Evolutionary conservation across 495 filamentous ascomycete genomes (phyloP), one percentile per base, ranked within the genome.

Genomic region (Letharia columbiana): DNA sequence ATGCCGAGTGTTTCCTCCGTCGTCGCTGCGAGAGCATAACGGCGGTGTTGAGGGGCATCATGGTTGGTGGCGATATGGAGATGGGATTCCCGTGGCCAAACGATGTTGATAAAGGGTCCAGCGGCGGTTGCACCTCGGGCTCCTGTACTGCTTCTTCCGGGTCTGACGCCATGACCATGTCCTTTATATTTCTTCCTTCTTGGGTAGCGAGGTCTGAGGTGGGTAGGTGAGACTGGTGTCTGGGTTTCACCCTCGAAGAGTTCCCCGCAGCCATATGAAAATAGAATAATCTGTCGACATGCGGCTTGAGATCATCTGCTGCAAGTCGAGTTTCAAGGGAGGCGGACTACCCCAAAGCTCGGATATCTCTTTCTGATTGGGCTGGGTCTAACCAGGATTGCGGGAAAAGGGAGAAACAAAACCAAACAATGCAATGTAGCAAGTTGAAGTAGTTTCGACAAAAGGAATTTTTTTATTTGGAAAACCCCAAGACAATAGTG

Each of bases 181-280:
- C 18, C 50, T 66, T 67, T 69, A 69, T 67, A 67, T 64, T 40
- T 39, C 45, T 33, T 62, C 52, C 60, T 44, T 65, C 18, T 61
- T 66, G 31, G 49, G 57, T 64, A 64, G 62, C 40, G 58, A 45
- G 62, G 52, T 39, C 54, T 61, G 59, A 57, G 50, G 49, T 52
- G 37, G 58, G 62, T 39, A 63, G 61, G 11, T 65, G 64, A 64
- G 61, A 63, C 23, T 67, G 63, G 67, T 66, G 62, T 68, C 60
- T 62, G 58, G 67, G 69, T 73, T 73, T 73, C 69, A 71, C 63
- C 61, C 63, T 71, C 61, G 57, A 61, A 50, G 60, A 52, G 49
- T 71, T 69, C 69, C 71, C 71, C 69, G 71, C 71, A 66, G 71
- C 69, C 67, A 71, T 71, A 71, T 66, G 69, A 66, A 68, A 67